Conservation (phyloP, 345 rosid genomes). For the Ceriops zippeliana region DNA sequence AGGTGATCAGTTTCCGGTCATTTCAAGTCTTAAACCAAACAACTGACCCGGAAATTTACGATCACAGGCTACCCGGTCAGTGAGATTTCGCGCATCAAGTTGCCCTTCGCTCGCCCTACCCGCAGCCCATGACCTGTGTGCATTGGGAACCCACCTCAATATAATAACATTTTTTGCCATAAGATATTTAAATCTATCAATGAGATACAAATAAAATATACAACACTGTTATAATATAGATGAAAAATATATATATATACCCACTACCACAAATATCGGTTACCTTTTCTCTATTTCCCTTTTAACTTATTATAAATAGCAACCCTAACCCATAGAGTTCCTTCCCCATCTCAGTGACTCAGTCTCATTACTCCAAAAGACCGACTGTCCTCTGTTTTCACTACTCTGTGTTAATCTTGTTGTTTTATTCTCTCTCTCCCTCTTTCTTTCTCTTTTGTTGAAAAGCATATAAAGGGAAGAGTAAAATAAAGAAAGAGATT, state of each 20-base stretch:
- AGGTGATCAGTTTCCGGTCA: too few relatives aligned
- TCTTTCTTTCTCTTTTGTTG: background rate
- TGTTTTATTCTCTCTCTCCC: background rate
- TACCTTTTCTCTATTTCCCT: background rate
- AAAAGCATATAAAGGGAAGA: background rate
- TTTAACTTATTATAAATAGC: slow-evolving; percentile 46
- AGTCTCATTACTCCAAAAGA: slow-evolving; percentile 9
- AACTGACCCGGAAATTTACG: background rate
- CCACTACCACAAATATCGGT: slow-evolving; percentile 57
- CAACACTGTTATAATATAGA: too few relatives aligned
- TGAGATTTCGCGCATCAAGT: slow-evolving; percentile 42
- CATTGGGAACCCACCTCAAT: slow-evolving; percentile 31
- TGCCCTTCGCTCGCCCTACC: slow-evolving; percentile 5
- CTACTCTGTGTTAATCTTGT: background rate
- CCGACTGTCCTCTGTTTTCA: slow-evolving; percentile 10
- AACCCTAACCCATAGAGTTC: slow-evolving; percentile 8
- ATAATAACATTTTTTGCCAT: background rate
- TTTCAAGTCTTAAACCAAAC: too few relatives aligned
- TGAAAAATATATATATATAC: background rate
- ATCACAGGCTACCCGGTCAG: slow-evolving; percentile 7
- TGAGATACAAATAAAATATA: background rate
- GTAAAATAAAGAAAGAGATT: background rate
- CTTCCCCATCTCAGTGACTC: slow-evolving; percentile 23
- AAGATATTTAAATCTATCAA: background rate
- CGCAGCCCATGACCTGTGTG: slow-evolving; percentile 33